Percentiles rank a stretch among this genome's conserved stretches.
phyloP scores from a whole-genome alignment of 495 filamentous ascomycete genomes.

The Alectoria sarmentosa region DNA sequence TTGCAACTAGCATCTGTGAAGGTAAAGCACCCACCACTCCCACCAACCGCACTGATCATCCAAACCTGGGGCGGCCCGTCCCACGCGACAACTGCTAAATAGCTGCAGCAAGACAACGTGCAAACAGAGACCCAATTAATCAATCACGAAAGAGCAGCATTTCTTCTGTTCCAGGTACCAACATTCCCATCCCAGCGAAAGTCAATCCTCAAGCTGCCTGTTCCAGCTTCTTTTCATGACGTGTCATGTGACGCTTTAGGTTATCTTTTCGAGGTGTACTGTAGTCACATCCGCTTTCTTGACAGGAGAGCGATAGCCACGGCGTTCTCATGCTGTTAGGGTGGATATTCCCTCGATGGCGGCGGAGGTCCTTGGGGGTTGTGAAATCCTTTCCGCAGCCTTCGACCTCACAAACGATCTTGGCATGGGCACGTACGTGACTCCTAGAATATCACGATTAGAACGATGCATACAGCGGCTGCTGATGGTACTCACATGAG shows the following conservation, averaged over 20 bases:
- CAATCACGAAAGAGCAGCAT: neutral
- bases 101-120: neutral
- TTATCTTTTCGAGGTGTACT: neutral
- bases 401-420: neutral
- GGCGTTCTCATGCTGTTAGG: neutral
- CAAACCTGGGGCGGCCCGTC: neutral
- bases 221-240: neutral
- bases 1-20: too few species aligned
- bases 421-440: neutral
- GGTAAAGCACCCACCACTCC: too few species aligned
- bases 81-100: neutral
- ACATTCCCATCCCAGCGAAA: neutral
- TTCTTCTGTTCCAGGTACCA: neutral
- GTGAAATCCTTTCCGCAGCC: slow-evolving; percentile 1
- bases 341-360: neutral
- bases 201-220: neutral
- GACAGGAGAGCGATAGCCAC: neutral
- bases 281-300: neutral
- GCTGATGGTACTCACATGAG: neutral
- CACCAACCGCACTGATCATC: neutral
- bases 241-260: neutral
- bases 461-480: neutral
- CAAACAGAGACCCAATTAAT: neutral
- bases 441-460: neutral
- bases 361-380: neutral